A percentile compares a stretch with the other conserved stretches of the same genome.
phyloP scores from a whole-genome alignment of 495 filamentous ascomycete genomes.

The Penicillium roqueforti region DNA sequence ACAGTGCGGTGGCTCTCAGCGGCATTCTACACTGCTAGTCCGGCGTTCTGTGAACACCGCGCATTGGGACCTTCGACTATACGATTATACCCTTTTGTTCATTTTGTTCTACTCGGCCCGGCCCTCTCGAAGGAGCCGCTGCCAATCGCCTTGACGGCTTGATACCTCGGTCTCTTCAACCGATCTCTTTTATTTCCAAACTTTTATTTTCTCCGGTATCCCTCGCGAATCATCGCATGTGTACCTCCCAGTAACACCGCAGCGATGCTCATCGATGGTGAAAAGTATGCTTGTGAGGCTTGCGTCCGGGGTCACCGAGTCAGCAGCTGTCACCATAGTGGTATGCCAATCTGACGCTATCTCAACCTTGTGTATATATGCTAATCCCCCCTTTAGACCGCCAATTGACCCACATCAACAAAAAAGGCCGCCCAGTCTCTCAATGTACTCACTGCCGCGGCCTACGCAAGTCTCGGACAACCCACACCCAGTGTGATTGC shows the following conservation, averaged over 20 bases:
- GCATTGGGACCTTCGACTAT: conserved; percentile 34
- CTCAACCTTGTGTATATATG: background rate
- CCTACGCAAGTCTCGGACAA: conserved; percentile 93
- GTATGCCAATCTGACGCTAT: conserved; percentile 50
- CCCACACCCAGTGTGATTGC: conserved; percentile 96
- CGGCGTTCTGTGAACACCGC: conserved; percentile 37
- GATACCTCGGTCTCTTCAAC: conserved; percentile 26
- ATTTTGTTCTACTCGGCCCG: conserved; percentile 25
- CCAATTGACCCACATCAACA: conserved; percentile 91
- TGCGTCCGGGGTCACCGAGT: conserved; percentile 91
- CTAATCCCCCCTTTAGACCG: conserved; percentile 60
- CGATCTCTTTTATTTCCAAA: conserved; percentile 24
- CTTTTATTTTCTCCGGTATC: conserved; percentile 16
- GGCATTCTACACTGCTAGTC: conserved; percentile 25
- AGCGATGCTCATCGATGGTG: conserved; percentile 78
- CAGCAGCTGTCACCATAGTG: conserved; percentile 88
- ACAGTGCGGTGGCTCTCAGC: conserved; percentile 13
- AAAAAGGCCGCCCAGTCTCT: conserved; percentile 96
- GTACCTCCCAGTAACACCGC: conserved; percentile 38
- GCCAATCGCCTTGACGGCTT: conserved; percentile 45
- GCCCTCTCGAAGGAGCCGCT: conserved; percentile 31
- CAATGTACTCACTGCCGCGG: conserved; percentile 97
- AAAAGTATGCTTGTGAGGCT: conserved; percentile 91
- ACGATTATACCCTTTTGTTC: conserved; percentile 43
- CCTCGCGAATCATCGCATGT: conserved; percentile 46